Percentiles rank a stretch among this genome's conserved stretches.
Evolutionary conservation across 2,329 filamentous ascomycete genomes (phyloP).

Genomic region (Aspergillus ochraceus): DNA sequence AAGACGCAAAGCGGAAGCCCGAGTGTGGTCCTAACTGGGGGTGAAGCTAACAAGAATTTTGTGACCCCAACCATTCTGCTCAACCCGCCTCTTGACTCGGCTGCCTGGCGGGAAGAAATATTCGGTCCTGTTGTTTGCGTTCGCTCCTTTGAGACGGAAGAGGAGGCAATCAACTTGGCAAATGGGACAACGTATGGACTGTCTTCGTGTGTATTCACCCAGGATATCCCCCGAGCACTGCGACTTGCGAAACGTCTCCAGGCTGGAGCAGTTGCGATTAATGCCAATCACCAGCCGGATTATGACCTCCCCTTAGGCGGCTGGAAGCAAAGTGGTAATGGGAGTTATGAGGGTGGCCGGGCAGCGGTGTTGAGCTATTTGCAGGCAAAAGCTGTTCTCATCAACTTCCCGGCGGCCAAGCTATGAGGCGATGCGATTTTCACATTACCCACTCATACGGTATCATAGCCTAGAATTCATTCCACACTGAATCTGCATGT

Average conservation of each 20-base stretch:
- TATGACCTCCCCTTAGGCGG: not conserved
- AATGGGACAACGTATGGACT: conserved; percentile 9
- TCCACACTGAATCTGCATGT: not conserved
- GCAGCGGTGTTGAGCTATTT: conserved; percentile 1
- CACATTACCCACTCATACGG: not conserved
- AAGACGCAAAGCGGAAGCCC: conserved; percentile 4
- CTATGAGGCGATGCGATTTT: not conserved
- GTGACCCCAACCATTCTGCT: conserved; percentile 14
- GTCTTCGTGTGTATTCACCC: conserved; percentile 9
- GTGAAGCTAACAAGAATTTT: conserved; percentile 7
- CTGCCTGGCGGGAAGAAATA: conserved; percentile 10
- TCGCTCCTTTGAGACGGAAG: conserved; percentile 10
- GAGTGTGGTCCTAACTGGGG: conserved; percentile 4
- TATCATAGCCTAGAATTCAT: too few species aligned
- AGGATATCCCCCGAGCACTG: conserved; percentile 7
- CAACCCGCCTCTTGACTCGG: conserved; percentile 2
- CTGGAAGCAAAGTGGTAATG: conserved; percentile 2
- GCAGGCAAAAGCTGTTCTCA: conserved; percentile 1
- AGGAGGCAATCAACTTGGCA: conserved; percentile 8
- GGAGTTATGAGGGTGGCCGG: conserved; percentile 3
- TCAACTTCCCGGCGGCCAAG: conserved; percentile 1
- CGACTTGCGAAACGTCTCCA: conserved; percentile 8
- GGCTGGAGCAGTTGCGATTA: conserved; percentile 12
- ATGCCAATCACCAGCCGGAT: conserved; percentile 7
- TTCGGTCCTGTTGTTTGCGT: conserved; percentile 12